Percentiles rank a stretch among this genome's conserved stretches.
Evolutionary conservation across 495 filamentous ascomycete species (phyloP).

Genomic region (Pyrenula massariospora): DNA sequence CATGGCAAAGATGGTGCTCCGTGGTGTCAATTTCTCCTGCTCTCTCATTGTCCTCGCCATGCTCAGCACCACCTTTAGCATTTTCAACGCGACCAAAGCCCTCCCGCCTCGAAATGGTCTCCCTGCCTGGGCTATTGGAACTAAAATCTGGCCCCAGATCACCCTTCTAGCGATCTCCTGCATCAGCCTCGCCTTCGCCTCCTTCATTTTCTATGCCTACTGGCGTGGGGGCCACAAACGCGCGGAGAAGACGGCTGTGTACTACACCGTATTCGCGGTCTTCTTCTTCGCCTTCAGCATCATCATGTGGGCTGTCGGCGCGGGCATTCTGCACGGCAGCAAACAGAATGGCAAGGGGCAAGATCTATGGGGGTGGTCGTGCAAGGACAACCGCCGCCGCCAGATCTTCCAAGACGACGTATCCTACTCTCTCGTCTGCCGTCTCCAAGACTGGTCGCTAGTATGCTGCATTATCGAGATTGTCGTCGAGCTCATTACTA

Average conservation of each 20-base stretch:
- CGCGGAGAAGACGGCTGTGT: conserved; percentile 84
- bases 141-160: conserved; percentile 83
- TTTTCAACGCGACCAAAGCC: conserved; percentile 73
- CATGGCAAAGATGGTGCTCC: conserved; percentile 86
- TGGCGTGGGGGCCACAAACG: conserved; percentile 78
- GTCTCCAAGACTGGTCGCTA: conserved; percentile 91
- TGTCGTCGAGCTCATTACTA: conserved; percentile 81
- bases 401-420: conserved; percentile 65
- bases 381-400: conserved; percentile 71
- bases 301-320: conserved; percentile 83
- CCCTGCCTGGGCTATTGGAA: conserved; percentile 70
- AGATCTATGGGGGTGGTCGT: conserved; percentile 96
- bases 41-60: conserved; percentile 88
- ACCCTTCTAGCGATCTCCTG: conserved; percentile 64
- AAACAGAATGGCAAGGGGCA: conserved; percentile 60
- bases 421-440: conserved; percentile 86
- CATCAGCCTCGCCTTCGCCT: conserved; percentile 66
- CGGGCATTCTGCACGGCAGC: conserved; percentile 68
- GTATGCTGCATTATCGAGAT: conserved; percentile 97
- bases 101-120: conserved; percentile 66
- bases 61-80: conserved; percentile 68
- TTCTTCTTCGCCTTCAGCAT: conserved; percentile 90
- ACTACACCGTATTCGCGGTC: conserved; percentile 87
- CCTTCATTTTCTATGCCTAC: conserved; percentile 77
- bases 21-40: conserved; percentile 91